A percentile compares a stretch with the other conserved stretches of the same genome.
Conservation (phyloP, 495 filamentous ascomycete species). For the Extremus antarcticus region DNA sequence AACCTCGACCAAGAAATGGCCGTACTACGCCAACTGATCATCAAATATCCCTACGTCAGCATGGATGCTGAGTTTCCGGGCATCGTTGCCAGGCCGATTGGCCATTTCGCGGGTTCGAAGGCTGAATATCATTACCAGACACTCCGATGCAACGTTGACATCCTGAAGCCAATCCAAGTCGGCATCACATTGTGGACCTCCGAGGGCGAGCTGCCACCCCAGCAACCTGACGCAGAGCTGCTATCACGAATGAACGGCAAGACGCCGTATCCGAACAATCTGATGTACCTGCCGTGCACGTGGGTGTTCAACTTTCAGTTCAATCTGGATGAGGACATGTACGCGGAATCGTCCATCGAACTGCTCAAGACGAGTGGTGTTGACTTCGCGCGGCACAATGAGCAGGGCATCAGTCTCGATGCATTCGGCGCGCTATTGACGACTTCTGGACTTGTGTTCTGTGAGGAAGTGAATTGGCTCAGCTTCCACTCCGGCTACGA, state of each 20-base stretch:
- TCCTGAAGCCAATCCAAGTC: constrained; percentile 93
- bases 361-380: constrained; percentile 78
- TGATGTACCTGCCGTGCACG: constrained; percentile 66
- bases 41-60: constrained; percentile 86
- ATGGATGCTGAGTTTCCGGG: constrained; percentile 99
- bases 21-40: constrained; percentile 63
- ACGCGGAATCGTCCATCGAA: constrained; percentile 81
- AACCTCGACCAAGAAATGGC: constrained; percentile 89
- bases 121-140: constrained; percentile 98
- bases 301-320: constrained; percentile 99
- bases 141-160: constrained; percentile 89
- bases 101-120: constrained; percentile 71
- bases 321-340: constrained; percentile 90
- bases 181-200: constrained; percentile 85
- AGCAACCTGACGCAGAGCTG: constrained; percentile 43
- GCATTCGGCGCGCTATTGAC: constrained; percentile 84
- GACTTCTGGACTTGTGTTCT: constrained; percentile 80
- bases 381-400: constrained; percentile 70
- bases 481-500: constrained; percentile 99
- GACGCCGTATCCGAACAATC: constrained; percentile 37
- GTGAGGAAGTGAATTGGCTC: constrained; percentile 84
- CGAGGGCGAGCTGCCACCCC: constrained; percentile 72
- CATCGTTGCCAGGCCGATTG: constrained; percentile 89
- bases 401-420: constrained; percentile 80
- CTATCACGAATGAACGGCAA: constrained; percentile 35